phyloP scores from a whole-genome alignment of 306 rosid species.

The Crotalaria pallida region DNA sequence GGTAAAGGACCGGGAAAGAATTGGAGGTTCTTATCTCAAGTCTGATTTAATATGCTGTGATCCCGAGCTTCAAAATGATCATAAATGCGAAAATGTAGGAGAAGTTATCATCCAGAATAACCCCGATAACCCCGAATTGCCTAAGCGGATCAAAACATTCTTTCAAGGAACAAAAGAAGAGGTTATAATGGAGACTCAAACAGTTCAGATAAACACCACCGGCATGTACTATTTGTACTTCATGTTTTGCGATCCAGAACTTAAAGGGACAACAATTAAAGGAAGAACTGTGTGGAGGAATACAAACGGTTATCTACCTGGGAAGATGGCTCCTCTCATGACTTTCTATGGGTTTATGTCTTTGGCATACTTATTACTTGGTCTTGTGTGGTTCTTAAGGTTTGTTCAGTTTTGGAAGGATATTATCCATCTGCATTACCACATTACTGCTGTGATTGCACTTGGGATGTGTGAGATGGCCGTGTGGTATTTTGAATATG shows the following conservation, averaged over 20 bases:
- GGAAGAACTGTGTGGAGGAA: conserved; percentile 92
- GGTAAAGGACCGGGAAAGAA: conserved; percentile 62
- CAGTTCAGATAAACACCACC: conserved; percentile 43
- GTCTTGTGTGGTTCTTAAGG: conserved; percentile 74
- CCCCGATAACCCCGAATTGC: conserved; percentile 40
- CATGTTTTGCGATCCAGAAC: conserved; percentile 71
- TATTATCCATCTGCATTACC: conserved; percentile 74
- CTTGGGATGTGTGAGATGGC: conserved; percentile 98
- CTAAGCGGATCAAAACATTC: conserved; percentile 56
- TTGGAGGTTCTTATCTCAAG: conserved; percentile 64
- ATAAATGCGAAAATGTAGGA: conserved; percentile 55
- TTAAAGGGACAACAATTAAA: conserved; percentile 57
- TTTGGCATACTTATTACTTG: conserved; percentile 68
- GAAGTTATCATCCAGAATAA: conserved; percentile 66
- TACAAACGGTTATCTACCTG: conserved; percentile 80
- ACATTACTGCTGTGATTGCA: conserved; percentile 78
- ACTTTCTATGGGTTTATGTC: conserved; percentile 80
- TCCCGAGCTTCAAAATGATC: conserved; percentile 31
- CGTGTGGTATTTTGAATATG: conserved; percentile 92
- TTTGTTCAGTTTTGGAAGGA: conserved; percentile 86
- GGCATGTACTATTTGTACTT: conserved; percentile 94
- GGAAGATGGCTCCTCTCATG: conserved; percentile 88
- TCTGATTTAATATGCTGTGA: conserved; percentile 64
- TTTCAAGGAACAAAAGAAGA: conserved; percentile 46
- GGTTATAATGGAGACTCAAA: conserved; percentile 29